Base-by-base conservation (phyloP, 1,284 basidiomycete species). In the Leccinum fuscescens region DNA sequence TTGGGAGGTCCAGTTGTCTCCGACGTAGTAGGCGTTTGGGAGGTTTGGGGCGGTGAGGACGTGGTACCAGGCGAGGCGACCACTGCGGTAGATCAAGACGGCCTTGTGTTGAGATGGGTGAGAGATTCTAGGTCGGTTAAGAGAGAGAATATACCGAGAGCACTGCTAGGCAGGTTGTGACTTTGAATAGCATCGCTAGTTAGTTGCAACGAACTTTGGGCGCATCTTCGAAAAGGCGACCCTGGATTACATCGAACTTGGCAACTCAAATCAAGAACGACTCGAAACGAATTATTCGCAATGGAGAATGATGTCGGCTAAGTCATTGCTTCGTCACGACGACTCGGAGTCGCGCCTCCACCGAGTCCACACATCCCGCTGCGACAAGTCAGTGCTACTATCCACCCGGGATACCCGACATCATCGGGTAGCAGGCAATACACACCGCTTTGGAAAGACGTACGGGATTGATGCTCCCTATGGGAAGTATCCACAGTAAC, bases 11-110 rank as follows among this genome's bases (percentile, higher is more conserved):
- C 77, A 81, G 64, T 82, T 66, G 0, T 83, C 85, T 6, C 74
- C 73, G 12, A 74, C 72, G 59, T 82, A 81, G 69, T 85, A 84
- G 4, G 77, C 80, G 2, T 60, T 63, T 7, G 86, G 82, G 31
- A 85, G 75, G 3, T 74, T 59, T 27, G 80, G 76, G 46, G 72
- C 72, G 22, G 68, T 68, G 56, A 86, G 61, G 33, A 84, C 72
- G 49, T 69, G 63, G 64, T 82, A 77, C 59, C 72, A 74, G 29
- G 73, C 60, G n/a, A 77, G 60, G 14, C 71, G 73, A 22, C 77
- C 79, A 54, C 72, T 80, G 50, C 81, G 77, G 71, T 80, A 85
- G 51, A 62, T 4, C 15, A 67, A 52, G 48, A 56, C n/a, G 1
- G 63, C 72, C 72, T 70, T 20, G 27, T 15, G 42, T 1, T 37